A percentile compares a stretch with the other conserved stretches of the same genome.
Conservation (phyloP, 2,329 filamentous ascomycete species). For the Fusarium nematophilum region DNA sequence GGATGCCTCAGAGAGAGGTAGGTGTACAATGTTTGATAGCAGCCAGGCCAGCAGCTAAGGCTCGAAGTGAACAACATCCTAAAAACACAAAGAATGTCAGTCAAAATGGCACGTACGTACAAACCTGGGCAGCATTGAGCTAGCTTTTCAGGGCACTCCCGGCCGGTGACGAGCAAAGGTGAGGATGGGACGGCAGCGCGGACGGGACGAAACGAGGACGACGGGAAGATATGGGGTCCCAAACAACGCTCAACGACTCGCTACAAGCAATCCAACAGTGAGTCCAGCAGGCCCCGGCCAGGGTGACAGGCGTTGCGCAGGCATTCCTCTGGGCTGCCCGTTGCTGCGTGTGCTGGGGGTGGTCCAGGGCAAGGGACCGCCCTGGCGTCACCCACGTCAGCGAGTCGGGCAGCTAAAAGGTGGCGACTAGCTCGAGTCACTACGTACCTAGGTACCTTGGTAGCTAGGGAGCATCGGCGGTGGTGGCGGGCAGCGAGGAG, state of each 20-base stretch:
- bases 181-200: constrained; percentile 26
- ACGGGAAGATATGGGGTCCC: constrained; percentile 35
- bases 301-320: constrained; percentile 22
- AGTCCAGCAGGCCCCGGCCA: constrained; percentile 13
- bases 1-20: too few relatives aligned
- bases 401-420: constrained; percentile 5
- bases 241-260: constrained; percentile 19
- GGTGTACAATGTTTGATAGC: too few relatives aligned
- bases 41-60: too few relatives aligned
- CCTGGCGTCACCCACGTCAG: constrained; percentile 7
- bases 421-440: constrained; percentile 8
- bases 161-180: constrained; percentile 34
- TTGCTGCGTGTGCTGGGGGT: constrained; percentile 1
- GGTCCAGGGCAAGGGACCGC: constrained; percentile 19
- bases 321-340: constrained; percentile 23
- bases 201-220: constrained; percentile 39
- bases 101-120: constrained; percentile 16
- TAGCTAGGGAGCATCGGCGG: constrained; percentile 14
- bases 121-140: constrained; percentile 7
- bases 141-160: constrained; percentile 6
- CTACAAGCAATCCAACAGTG: constrained; percentile 28
- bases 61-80: background rate
- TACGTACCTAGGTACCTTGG: constrained; percentile 8
- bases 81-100: background rate
- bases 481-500: constrained; percentile 27